These are phyloP conservation scores for Ceratobasidium sp. DNA, from an alignment of 1,284 basidiomycete genomes.

Conservation along the genomic window DNA sequence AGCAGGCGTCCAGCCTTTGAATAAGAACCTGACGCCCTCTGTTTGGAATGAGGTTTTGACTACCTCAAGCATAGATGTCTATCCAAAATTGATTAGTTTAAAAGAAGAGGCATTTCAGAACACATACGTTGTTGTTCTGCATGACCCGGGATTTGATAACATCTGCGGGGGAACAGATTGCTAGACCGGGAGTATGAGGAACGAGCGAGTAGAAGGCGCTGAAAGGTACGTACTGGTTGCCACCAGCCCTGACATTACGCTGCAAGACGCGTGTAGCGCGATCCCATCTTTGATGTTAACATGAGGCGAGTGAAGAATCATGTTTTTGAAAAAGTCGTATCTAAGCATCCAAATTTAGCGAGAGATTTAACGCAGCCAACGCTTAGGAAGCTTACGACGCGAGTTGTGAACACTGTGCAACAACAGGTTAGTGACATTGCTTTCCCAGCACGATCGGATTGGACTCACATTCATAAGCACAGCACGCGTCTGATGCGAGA, in stretches of 20 bases:
- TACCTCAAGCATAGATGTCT: conserved; percentile 48
- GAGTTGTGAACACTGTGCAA: conserved; percentile 57
- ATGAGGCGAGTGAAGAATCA: conserved; percentile 53
- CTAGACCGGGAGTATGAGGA: conserved; percentile 29
- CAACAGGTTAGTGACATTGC: conserved; percentile 3
- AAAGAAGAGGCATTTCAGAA: conserved; percentile 1
- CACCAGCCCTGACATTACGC: conserved; percentile 61
- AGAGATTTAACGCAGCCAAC: background rate
- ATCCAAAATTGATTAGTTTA: conserved; percentile 37
- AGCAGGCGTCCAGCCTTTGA: conserved; percentile 65
- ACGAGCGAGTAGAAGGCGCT: conserved; percentile 49
- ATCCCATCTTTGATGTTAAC: conserved; percentile 59
- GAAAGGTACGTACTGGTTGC: conserved; percentile 57
- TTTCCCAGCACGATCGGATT: background rate
- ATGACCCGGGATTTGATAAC: conserved; percentile 63
- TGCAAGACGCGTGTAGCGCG: conserved; percentile 59
- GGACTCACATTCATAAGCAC: conserved; percentile 61
- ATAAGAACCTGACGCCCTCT: conserved; percentile 60
- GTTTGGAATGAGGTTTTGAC: conserved; percentile 51
- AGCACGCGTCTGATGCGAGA: conserved; percentile 55
- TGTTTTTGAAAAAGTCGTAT: conserved; percentile 64
- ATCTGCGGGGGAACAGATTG: conserved; percentile 59
- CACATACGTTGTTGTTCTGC: conserved; percentile 51
- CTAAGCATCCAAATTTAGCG: conserved; percentile 22
- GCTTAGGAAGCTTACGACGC: conserved; percentile 52